Evolutionary conservation across 495 filamentous ascomycete genomes (phyloP).

Genomic region (Annulohypoxylon nitens): DNA sequence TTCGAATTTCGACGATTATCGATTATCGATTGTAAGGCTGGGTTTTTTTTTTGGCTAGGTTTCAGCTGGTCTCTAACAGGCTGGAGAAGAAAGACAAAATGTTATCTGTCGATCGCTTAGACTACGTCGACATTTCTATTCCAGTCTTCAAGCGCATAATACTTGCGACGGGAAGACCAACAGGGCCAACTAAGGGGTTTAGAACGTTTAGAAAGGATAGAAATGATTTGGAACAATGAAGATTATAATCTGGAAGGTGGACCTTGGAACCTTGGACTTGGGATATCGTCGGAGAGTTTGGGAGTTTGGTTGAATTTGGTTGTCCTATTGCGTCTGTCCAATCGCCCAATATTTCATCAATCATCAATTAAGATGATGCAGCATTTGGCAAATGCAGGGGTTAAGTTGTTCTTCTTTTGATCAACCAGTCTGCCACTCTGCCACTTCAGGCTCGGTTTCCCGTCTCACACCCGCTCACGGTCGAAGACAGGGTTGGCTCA

Average conservation of each 20-base stretch:
- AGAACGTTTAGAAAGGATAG: not conserved
- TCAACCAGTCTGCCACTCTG: not conserved
- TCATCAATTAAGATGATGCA: conserved; percentile 16
- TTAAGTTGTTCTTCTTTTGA: conserved; percentile 15
- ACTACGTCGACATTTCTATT: conserved; percentile 45
- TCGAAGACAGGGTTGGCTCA: not conserved
- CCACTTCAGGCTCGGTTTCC: not conserved
- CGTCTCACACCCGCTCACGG: not conserved
- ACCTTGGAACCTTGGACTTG: conserved; percentile 14
- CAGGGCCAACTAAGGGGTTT: not conserved
- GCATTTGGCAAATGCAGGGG: conserved; percentile 19
- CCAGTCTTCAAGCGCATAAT: conserved; percentile 10
- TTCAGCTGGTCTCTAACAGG: conserved; percentile 2
- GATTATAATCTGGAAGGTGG: conserved; percentile 42
- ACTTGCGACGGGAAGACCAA: conserved; percentile 11
- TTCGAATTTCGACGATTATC: not conserved
- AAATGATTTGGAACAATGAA: conserved; percentile 25
- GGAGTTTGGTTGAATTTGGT: not conserved
- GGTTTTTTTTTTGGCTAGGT: not conserved
- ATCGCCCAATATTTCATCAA: conserved; percentile 30
- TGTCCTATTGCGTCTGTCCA: conserved; percentile 13
- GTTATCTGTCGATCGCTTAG: conserved; percentile 17
- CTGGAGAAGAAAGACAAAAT: conserved; percentile 11
- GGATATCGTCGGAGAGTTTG: not conserved
- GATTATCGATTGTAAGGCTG: conserved; percentile 20